Evolutionary conservation across 2,329 filamentous ascomycete genomes (phyloP).

Genomic region (Xylaria sp.): DNA sequence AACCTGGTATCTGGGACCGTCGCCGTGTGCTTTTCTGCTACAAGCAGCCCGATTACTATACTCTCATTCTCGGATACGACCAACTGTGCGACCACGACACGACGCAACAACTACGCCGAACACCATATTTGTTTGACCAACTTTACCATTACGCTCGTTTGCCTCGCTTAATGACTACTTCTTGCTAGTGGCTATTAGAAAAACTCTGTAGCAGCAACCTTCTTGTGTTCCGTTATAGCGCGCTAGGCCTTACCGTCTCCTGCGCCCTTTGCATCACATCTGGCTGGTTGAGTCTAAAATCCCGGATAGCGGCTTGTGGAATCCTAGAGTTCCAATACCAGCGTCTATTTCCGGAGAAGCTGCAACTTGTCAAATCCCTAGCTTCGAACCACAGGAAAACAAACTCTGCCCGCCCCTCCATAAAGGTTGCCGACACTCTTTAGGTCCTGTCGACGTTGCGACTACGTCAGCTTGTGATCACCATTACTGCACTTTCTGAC

Average conservation of each 20-base stretch:
- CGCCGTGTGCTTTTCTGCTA: background rate
- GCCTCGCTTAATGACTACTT: background rate
- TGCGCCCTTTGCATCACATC: background rate
- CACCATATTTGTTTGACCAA: background rate
- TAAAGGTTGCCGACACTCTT: constrained; percentile 23
- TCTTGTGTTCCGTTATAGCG: constrained; percentile 1
- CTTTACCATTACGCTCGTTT: constrained; percentile 20
- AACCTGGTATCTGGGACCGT: background rate
- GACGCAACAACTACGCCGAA: constrained; percentile 1
- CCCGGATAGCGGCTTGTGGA: background rate
- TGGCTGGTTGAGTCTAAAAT: background rate
- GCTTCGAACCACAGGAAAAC: constrained; percentile 1
- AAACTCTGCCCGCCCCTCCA: constrained; percentile 7
- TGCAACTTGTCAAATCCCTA: constrained; percentile 12
- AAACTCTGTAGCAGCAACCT: background rate
- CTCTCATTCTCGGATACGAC: constrained; percentile 1
- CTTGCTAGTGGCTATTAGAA: background rate
- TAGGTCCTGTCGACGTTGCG: constrained; percentile 7
- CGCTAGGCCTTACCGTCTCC: background rate
- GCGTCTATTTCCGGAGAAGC: background rate
- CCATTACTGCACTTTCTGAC: constrained; percentile 3
- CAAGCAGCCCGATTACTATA: background rate
- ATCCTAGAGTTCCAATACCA: background rate
- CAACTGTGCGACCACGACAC: constrained; percentile 2
- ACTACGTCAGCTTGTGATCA: constrained; percentile 33